Evolutionary conservation across 352 stramenopile genomes (phyloP).

Genomic region (Globisporangium rhizosaccharum): DNA sequence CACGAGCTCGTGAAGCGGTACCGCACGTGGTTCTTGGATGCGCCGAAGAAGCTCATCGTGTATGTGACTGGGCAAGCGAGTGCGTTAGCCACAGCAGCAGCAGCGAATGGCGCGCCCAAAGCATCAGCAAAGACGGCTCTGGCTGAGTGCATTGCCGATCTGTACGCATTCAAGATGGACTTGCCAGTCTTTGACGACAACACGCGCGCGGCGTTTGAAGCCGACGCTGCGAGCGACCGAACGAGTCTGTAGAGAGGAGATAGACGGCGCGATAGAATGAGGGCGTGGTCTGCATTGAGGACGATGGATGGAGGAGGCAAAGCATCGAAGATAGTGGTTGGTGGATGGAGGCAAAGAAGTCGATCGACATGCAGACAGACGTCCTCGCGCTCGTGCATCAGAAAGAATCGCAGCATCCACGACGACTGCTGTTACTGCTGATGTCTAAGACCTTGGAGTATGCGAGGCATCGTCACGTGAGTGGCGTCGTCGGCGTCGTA

Average conservation of each 20-base stretch:
- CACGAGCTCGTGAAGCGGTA: conserved; percentile 57
- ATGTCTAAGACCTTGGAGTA: not conserved
- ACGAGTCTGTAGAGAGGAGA: conserved; percentile 12
- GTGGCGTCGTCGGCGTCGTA: not conserved
- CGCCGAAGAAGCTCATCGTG: conserved; percentile 58
- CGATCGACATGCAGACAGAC: not conserved
- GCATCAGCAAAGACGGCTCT: conserved; percentile 5
- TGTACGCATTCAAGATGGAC: conserved; percentile 62
- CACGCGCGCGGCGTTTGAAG: conserved; percentile 19
- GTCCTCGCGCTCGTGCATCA: not conserved
- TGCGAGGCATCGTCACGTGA: too few relatives aligned
- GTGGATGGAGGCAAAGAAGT: not conserved
- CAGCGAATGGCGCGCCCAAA: conserved; percentile 30
- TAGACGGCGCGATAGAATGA: too few relatives aligned
- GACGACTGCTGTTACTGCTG: not conserved
- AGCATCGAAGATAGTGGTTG: not conserved
- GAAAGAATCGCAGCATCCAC: not conserved
- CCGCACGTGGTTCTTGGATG: conserved; percentile 53
- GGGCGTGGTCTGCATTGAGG: too few relatives aligned
- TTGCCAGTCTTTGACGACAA: conserved; percentile 48
- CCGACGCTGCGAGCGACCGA: conserved; percentile 1
- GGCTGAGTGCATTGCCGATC: conserved; percentile 38
- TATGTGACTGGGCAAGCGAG: conserved; percentile 59
- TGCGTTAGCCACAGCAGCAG: conserved; percentile 19
- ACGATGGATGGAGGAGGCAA: not conserved